Conservation (phyloP, 2,329 filamentous ascomycete species). For the Penicillium sumatraense region DNA sequence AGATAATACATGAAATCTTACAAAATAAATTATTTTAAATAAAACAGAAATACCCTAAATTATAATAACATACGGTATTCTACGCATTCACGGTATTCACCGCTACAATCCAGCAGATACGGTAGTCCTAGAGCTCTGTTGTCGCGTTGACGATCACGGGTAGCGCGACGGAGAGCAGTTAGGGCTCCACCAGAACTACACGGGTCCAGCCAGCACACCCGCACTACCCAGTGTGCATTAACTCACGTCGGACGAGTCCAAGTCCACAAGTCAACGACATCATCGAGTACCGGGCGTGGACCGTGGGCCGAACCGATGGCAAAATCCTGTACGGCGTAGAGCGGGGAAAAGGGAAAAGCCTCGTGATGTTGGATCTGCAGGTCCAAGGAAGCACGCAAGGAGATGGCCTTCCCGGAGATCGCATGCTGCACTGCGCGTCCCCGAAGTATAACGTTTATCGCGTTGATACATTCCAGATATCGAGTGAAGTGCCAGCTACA, state of each 20-base stretch:
- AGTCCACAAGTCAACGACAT: constrained; percentile 6
- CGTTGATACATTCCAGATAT: no score
- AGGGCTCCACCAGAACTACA: not conserved
- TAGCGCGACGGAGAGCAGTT: not conserved
- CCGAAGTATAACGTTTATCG: not conserved
- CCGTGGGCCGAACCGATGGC: constrained; percentile 5
- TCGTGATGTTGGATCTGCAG: not conserved
- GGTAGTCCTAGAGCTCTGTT: no score
- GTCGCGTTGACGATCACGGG: not conserved
- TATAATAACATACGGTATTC: no score
- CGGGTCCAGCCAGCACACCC: not conserved
- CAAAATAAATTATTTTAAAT: no score
- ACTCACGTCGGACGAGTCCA: no score
- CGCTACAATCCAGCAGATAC: no score
- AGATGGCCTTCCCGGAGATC: constrained; percentile 6
- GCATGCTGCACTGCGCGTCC: not conserved
- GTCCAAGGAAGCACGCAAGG: constrained; percentile 10
- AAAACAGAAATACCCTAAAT: not conserved
- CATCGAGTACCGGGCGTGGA: constrained; percentile 1
- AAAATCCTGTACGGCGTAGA: not conserved
- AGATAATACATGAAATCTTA: not conserved
- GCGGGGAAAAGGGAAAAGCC: constrained; percentile 1
- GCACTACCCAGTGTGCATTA: no score
- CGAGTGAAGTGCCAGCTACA: no score
- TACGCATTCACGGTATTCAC: no score